Evolutionary conservation across 164 flowering plant genomes (phyloP), one percentile per base, ranked within the genome.

Genomic region (Protea cynaroides): DNA sequence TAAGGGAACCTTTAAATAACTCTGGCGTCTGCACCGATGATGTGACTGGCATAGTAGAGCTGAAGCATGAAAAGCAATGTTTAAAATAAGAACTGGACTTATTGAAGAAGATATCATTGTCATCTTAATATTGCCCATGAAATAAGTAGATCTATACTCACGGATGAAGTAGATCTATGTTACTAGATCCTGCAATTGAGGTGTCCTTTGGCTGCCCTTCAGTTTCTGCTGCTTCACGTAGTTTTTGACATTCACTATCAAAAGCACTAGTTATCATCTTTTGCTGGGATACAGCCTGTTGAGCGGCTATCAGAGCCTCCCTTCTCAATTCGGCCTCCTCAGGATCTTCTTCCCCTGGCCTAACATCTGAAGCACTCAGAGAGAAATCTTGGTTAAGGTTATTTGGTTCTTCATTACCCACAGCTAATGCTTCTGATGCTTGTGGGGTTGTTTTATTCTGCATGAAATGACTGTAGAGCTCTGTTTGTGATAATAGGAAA

Each of bases 391-490:
- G 71, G 25, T 76, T 80, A 63, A 67, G 71, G 25, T 76, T 80
- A 63, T 69, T 51, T 63, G 61, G 21, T 25, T 70, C 76, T 65
- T 75, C 87, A 51, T 77, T 88, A 57, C 66, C 88, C 8, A 65
- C 36, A n/a, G 79, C 47, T 67, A 82, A 74, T 66, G 75, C 74
- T 70, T 83, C 94, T 51, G 89, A 77, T 24, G 89, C 68, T 77
- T 86, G 88, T 49, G 82, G 69, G 58, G 77, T 68, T 53, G 91
- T 69, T 78, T 91, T 94, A 68, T 91, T 91, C 72, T 88, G 96
- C 97, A 94, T 94, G 75, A 94, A 94, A 71, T 91, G 97, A 63
- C 96, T 94, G 71, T 84, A 94, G 13, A 94, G 88, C 69, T 94
- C 99, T 29, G 97, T 94, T 75, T 94, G 99, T 67, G 94, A 84